Evolutionary conservation across 1,284 basidiomycete genomes (phyloP).

Genomic region (Ganoderma lucidum): DNA sequence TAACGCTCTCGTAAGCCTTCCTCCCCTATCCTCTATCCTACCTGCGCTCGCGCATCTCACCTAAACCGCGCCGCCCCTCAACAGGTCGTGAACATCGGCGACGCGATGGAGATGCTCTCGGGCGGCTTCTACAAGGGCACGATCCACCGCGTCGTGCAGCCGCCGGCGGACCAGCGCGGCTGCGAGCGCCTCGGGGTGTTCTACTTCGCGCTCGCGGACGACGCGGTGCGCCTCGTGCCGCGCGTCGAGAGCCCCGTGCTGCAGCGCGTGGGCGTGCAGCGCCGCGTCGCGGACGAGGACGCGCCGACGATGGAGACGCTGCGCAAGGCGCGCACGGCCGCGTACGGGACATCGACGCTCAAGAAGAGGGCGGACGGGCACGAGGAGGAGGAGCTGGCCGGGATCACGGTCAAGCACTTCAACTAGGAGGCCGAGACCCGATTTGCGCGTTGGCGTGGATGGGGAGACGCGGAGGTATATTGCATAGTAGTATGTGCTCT

Average conservation of each 20-base stretch:
- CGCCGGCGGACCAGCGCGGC: conserved; percentile 55
- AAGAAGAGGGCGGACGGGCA: conserved; percentile 39
- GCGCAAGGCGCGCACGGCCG: conserved; percentile 48
- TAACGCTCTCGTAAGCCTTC: conserved; percentile 56
- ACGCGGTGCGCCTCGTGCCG: conserved; percentile 41
- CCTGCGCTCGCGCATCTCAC: background rate
- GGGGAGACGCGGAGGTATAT: background rate
- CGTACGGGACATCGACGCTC: conserved; percentile 44
- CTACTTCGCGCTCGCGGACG: conserved; percentile 49
- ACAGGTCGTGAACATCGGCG: conserved; percentile 53
- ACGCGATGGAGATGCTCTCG: conserved; percentile 52
- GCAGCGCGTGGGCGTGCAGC: conserved; percentile 42
- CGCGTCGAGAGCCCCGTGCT: conserved; percentile 42
- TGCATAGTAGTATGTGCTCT: too few species aligned
- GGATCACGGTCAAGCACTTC: conserved; percentile 45
- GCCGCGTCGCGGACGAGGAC: conserved; percentile 42
- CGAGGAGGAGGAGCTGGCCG: conserved; percentile 45
- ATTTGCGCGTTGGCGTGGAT: background rate
- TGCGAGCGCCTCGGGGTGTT: conserved; percentile 50
- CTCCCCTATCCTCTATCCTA: background rate
- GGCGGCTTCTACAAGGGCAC: conserved; percentile 54
- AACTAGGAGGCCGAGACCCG: conserved; percentile 31
- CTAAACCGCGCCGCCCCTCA: background rate
- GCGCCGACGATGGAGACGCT: conserved; percentile 50
- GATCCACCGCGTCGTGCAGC: conserved; percentile 54